phyloP scores from a whole-genome alignment of 1,139 yeast genomes.

The Meyerozyma smithsonii region DNA sequence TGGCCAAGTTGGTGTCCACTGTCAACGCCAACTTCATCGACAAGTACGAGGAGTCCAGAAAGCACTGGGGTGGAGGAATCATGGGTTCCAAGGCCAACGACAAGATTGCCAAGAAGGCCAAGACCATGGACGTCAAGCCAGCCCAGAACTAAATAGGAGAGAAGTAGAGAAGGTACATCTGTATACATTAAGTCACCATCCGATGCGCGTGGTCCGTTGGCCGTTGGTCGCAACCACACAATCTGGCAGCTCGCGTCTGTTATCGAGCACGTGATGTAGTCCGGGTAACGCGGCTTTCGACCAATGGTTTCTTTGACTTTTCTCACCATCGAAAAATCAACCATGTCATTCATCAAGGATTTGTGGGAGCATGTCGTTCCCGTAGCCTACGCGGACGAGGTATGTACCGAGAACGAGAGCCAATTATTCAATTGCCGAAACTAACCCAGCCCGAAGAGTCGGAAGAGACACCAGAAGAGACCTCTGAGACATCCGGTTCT shows the following conservation, averaged over 20 bases:
- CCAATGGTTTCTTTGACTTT: slow-evolving; percentile 25
- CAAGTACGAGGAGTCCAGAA: slow-evolving; percentile 16
- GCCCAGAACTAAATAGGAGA: background rate
- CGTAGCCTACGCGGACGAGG: slow-evolving; percentile 85
- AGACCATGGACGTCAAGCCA: slow-evolving; percentile 4
- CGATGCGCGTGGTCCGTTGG: too few species aligned
- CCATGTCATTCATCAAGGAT: slow-evolving; percentile 63
- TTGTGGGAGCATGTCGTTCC: slow-evolving; percentile 80
- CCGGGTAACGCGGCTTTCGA: slow-evolving; percentile 15
- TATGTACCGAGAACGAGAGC: slow-evolving; percentile 19
- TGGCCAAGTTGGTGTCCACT: slow-evolving; percentile 16
- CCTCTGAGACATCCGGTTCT: slow-evolving; percentile 5
- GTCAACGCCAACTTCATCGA: slow-evolving; percentile 16
- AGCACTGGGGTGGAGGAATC: slow-evolving; percentile 18
- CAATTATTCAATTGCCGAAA: slow-evolving; percentile 4
- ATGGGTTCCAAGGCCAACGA: slow-evolving; percentile 15
- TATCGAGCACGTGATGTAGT: slow-evolving; percentile 3
- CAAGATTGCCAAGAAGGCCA: slow-evolving; percentile 14
- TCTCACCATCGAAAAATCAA: slow-evolving; percentile 15
- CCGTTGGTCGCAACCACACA: too few species aligned
- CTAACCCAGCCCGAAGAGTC: slow-evolving; percentile 22
- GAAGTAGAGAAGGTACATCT: background rate
- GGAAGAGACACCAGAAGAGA: slow-evolving; percentile 17
- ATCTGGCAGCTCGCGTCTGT: too few species aligned
- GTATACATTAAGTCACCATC: background rate